Percentiles rank a stretch among this genome's conserved stretches.
These are phyloP conservation scores for Chlamydomonas sphaeroides DNA, from an alignment of 139 green algal genomes.

Conservation along the genomic window DNA sequence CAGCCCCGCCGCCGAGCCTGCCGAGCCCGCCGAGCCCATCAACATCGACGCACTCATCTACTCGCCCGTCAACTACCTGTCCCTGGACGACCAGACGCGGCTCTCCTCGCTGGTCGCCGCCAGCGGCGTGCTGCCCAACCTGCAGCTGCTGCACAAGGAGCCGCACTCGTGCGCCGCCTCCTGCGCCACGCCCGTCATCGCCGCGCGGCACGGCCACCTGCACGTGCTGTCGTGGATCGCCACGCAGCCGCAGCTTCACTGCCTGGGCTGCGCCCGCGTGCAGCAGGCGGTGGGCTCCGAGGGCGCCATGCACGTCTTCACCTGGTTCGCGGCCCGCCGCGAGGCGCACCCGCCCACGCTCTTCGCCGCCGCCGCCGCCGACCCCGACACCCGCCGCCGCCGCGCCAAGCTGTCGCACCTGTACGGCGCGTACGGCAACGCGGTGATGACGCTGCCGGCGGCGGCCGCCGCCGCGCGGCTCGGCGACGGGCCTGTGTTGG, in stretches of 20 bases:
- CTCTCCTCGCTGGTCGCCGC: neutral
- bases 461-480: neutral
- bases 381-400: neutral
- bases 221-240: conserved; percentile 16
- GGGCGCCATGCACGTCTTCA: neutral
- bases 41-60: no score
- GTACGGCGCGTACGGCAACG: neutral
- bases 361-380: neutral
- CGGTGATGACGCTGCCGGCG: neutral
- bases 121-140: neutral
- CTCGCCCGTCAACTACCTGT: neutral
- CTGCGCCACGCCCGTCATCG: no score
- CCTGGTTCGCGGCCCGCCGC: neutral
- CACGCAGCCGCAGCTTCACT: neutral
- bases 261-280: conserved; percentile 1
- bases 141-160: neutral
- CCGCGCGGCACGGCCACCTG: neutral
- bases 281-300: neutral
- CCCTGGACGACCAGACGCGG: neutral
- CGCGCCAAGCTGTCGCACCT: conserved; percentile 1
- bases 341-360: neutral
- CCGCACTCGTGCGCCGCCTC: no score
- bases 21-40: no score
- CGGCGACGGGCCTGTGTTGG: neutral
- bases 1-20: no score